Base-by-base conservation (phyloP, 805 yeast species). In the Yarrowia deformans region DNA sequence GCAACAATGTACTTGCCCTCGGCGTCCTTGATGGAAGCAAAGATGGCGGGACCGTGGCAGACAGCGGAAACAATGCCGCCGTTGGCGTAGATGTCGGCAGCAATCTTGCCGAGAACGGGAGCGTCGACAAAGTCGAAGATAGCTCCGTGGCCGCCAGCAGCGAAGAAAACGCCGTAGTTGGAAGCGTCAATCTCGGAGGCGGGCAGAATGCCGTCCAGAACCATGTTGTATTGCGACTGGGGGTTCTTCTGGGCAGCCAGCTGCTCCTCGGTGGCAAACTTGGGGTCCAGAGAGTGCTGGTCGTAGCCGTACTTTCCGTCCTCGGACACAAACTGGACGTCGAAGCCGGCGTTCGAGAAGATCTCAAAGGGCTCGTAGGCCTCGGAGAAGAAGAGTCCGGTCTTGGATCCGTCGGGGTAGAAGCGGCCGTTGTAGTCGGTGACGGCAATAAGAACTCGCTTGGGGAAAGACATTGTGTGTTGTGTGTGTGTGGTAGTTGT, bases 141-240 rank as follows among this genome's bases (percentile, higher is more conserved):
- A 37, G 88, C 80, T 39, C 85, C 91, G 74, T 88, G 91, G 46
- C 92, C 91, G 64, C 87, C 91, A 61, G 89, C 83, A 49, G 88
- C 90, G 72, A 80, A 87, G 75, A 87, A 82, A 70, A 87, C 81
- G 55, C 81, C 81, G 76, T 81, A 88, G 46, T 85, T 86, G 16
- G 76, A 75, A 13, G 88, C 76, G 67, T 84, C 76, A 18, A 60
- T 43, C 34, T 60, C 52, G 8, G 52, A 43, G 7, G 66, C 66
- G 9, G 66, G 66, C 35, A 43, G 50, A 34, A 84, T 75, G 16
- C 77, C 73, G 39, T 76, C 74, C 39, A 86, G 71, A 18, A 78
- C 81, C 54, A 76, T 71, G 72, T 77, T 78, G 75, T 84, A 82
- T 2, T 76, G 82, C 12, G 84, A 79, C 39, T 72, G 68, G 69